Evolutionary conservation across 257 asterid genomes (phyloP).

Genomic region (Nicotiana tomentosiformis): DNA sequence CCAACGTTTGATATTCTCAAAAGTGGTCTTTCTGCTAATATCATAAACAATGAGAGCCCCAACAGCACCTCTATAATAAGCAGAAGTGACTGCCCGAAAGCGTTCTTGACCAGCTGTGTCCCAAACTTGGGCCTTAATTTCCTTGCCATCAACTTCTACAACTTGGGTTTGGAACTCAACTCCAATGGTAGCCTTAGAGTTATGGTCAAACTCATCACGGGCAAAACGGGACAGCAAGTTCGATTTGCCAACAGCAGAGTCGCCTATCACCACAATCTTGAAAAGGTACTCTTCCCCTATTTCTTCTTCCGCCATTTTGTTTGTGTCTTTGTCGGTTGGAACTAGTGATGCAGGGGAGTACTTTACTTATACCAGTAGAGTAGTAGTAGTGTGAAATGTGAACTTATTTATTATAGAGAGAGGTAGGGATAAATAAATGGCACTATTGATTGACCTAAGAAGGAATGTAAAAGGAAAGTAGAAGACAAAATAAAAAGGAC

Average conservation of each 20-base stretch:
- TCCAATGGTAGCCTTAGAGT: conserved; percentile 72
- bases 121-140: conserved; percentile 79
- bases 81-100: conserved; percentile 74
- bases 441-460: too few relatives aligned
- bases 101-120: conserved; percentile 91
- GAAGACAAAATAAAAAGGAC: too few relatives aligned
- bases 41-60: conserved; percentile 68
- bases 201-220: conserved; percentile 60
- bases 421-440: background rate
- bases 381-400: too few relatives aligned
- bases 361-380: too few relatives aligned
- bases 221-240: conserved; percentile 70
- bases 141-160: conserved; percentile 62
- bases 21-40: conserved; percentile 47
- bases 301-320: conserved; percentile 33
- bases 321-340: background rate
- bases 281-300: conserved; percentile 63
- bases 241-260: conserved; percentile 83
- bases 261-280: conserved; percentile 74
- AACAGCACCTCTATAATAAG: conserved; percentile 72
- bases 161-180: conserved; percentile 84
- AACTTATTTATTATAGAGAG: too few relatives aligned
- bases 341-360: background rate
- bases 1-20: conserved; percentile 54
- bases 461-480: too few relatives aligned